These are phyloP conservation scores for Suillus tomentosus DNA, from an alignment of 768 basidiomycete genomes.

Conservation along the genomic window DNA sequence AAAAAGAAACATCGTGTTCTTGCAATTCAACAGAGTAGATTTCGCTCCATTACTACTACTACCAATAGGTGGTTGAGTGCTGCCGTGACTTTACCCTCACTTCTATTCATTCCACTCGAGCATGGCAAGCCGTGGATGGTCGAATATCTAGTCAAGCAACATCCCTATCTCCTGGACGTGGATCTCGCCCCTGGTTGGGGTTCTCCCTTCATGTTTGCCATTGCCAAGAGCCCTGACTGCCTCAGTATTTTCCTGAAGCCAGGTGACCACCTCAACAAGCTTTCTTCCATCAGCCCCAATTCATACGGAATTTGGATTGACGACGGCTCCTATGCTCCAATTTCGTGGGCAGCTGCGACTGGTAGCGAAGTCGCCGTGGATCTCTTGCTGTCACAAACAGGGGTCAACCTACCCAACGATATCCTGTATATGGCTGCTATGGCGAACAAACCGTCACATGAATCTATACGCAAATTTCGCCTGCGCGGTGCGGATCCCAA, in stretches of 20 bases:
- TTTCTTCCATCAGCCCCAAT: not conserved
- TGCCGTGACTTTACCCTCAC: not conserved
- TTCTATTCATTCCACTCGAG: not conserved
- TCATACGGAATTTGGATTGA: not conserved
- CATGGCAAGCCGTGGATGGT: constrained; percentile 1
- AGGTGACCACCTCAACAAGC: not conserved
- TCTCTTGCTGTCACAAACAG: not conserved
- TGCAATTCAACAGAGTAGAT: not conserved
- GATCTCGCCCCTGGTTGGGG: not conserved
- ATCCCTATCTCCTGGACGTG: not conserved
- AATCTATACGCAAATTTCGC: not conserved
- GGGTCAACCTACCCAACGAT: not conserved
- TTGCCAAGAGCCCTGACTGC: not conserved
- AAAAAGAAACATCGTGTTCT: not conserved
- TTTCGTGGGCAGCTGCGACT: not conserved
- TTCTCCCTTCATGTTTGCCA: not conserved
- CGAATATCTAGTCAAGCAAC: not conserved
- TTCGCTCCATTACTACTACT: too few species aligned
- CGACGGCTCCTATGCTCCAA: not conserved
- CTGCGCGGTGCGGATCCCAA: not conserved
- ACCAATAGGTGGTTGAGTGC: not conserved
- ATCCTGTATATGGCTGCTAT: not conserved
- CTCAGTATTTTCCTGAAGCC: not conserved
- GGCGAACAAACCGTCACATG: not conserved
- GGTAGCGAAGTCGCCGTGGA: not conserved